Conservation (phyloP, 805 yeast species). For the Wickerhamomyces kurtzmanii region DNA sequence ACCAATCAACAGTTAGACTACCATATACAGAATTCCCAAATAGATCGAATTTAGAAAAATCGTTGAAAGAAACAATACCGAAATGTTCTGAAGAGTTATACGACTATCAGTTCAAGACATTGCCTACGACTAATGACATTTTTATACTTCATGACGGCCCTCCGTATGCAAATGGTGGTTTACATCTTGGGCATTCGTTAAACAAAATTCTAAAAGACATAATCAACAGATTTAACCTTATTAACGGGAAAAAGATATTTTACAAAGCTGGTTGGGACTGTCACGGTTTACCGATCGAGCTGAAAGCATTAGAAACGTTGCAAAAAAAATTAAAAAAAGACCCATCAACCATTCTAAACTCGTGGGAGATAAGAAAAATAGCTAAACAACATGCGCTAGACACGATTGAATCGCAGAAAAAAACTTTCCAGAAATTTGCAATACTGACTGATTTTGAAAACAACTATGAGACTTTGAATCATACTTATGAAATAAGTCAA, state of each 20-base stretch:
- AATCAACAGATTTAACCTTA: slow-evolving; percentile 59
- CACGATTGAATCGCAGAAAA: slow-evolving; percentile 55
- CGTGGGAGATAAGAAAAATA: slow-evolving; percentile 49
- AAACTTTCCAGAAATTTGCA: slow-evolving; percentile 59
- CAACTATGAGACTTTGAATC: slow-evolving; percentile 66
- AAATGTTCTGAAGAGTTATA: slow-evolving; percentile 54
- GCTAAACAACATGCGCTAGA: slow-evolving; percentile 63
- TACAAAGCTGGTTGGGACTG: slow-evolving; percentile 98
- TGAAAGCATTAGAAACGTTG: slow-evolving; percentile 58
- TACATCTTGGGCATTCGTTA: slow-evolving; percentile 88
- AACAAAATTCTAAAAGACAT: slow-evolving; percentile 88
- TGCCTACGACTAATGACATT: slow-evolving; percentile 22
- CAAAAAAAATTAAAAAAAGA: slow-evolving; percentile 22
- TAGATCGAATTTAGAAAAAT: slow-evolving; percentile 39
- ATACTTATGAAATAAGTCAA: slow-evolving; percentile 67
- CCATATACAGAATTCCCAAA: slow-evolving; percentile 66
- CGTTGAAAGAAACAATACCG: slow-evolving; percentile 33
- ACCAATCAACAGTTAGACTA: slow-evolving; percentile 44
- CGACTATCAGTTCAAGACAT: slow-evolving; percentile 40
- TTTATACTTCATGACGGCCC: slow-evolving; percentile 94
- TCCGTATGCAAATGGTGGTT: slow-evolving; percentile 93
- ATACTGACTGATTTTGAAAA: slow-evolving; percentile 77
- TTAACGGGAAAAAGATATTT: slow-evolving; percentile 50
- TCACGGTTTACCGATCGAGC: slow-evolving; percentile 94
- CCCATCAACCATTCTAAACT: slow-evolving; percentile 24